A percentile compares a stretch with the other conserved stretches of the same genome.
Evolutionary conservation across 257 asterid genomes (phyloP).

Genomic region (Misopates orontium): DNA sequence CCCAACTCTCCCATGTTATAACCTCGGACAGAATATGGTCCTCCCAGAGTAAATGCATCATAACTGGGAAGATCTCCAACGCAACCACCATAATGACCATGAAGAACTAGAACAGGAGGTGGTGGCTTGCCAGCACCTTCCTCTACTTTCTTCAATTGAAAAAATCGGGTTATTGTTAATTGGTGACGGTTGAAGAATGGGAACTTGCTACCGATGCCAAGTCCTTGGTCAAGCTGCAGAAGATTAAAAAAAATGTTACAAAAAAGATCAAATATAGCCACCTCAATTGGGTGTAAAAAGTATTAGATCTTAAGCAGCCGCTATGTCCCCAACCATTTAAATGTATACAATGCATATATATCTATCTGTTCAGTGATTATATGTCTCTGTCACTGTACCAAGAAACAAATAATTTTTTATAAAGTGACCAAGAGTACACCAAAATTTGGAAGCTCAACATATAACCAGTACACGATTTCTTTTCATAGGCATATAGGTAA

Average conservation of each 20-base stretch:
- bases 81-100: constrained; percentile 95
- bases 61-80: constrained; percentile 98
- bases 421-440: neutral
- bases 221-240: constrained; percentile 92
- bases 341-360: neutral
- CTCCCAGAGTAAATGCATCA: constrained; percentile 96
- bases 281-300: neutral
- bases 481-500: neutral
- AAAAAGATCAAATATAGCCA: neutral
- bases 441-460: neutral
- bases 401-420: neutral
- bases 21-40: constrained; percentile 95
- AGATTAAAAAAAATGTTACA: neutral
- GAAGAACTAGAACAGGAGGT: constrained; percentile 93
- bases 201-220: constrained; percentile 78
- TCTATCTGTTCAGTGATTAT: neutral
- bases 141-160: constrained; percentile 80
- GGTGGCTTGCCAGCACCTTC: constrained; percentile 92
- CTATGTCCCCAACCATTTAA: neutral
- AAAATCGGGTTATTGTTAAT: constrained; percentile 68
- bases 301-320: neutral
- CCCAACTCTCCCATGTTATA: constrained; percentile 99
- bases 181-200: constrained; percentile 96
- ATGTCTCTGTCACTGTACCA: neutral
- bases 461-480: neutral